Conservation (phyloP, 2,329 filamentous ascomycete genomes). For the Colletotrichum godetiae region DNA sequence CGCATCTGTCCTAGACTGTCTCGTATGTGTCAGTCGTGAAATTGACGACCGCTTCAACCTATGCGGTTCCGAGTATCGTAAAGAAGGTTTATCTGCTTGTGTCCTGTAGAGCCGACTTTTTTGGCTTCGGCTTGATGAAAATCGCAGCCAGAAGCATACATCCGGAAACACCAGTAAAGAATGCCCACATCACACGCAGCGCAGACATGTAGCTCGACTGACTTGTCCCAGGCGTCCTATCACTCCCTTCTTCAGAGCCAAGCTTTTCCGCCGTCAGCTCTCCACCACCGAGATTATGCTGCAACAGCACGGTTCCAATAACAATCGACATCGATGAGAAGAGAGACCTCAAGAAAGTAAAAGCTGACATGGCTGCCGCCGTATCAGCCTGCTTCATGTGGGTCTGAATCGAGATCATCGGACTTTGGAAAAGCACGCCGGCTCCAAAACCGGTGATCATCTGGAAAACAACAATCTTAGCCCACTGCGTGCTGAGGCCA, state of each 20-base stretch:
- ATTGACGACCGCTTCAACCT: no score
- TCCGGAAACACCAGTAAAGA: conserved; percentile 3
- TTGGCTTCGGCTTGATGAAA: conserved; percentile 21
- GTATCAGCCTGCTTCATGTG: conserved; percentile 61
- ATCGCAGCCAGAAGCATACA: conserved; percentile 10
- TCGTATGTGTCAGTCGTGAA: no score
- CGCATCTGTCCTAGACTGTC: neutral
- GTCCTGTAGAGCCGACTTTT: neutral
- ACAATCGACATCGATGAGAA: conserved; percentile 67
- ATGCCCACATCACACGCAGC: conserved; percentile 25
- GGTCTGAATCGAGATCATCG: conserved; percentile 65
- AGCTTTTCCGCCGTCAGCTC: conserved; percentile 2
- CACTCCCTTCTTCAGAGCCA: neutral
- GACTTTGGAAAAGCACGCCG: conserved; percentile 65
- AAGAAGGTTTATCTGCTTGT: no score
- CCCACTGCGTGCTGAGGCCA: conserved; percentile 58
- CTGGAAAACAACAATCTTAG: conserved; percentile 61
- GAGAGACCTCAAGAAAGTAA: conserved; percentile 65
- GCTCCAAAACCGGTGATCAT: conserved; percentile 60
- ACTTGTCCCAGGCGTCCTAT: neutral
- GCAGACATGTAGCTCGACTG: neutral
- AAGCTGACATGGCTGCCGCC: conserved; percentile 64
- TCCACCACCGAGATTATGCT: conserved; percentile 41
- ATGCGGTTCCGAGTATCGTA: no score
- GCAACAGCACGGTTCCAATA: conserved; percentile 57